Evolutionary conservation across 2,329 filamentous ascomycete genomes (phyloP), one percentile per base, ranked within the genome.

Genomic region (Colletotrichum lupini): DNA sequence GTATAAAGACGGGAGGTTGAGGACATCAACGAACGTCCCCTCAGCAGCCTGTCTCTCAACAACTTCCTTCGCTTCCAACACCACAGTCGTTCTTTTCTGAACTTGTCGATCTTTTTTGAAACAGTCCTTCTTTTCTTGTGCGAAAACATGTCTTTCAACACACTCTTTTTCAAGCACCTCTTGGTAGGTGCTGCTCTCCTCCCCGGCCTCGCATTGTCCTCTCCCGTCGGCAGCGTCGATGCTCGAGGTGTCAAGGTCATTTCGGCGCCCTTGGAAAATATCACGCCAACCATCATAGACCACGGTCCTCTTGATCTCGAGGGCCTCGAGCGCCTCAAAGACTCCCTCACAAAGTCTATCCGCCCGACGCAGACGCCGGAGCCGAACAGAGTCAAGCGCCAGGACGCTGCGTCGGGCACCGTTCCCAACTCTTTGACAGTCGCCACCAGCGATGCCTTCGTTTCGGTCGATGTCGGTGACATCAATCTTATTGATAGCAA

Each of bases 391-490:
- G 58, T 58, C 11, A 60, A 71, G 52, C 62, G 52, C 4, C 52
- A 53, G 35, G 35, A 49, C 52, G 26, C 7, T 6, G n/a, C 57
- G 28, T 42, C 62, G 19, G 30, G 32, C 8, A 61, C 49, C 6
- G 12, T 35, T 1, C 19, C 46, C 19, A 52, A 30, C 11, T 61
- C 62, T n/a, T 52, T 74, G 6, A 56, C 68, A 5, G 60, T 71
- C 24, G 53, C 19, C 0, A 59, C 53, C 9, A 53, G 19, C 24
- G 68, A 59, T 3, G 61, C 72, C 2, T 72, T 64, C 30, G 30
- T 67, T 4, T 60, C 72, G 5, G 32, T 74, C 5, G 72, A 74
- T 53, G 61, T 63, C 4, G 67, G 67, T 16, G 70, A 68, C 19
- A 42, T 72, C 11, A 49, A 61, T 3, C 1, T 56, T 3, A 46